Evolutionary conservation across 2,329 filamentous ascomycete genomes (phyloP).

Genomic region (Bertia moriformis): DNA sequence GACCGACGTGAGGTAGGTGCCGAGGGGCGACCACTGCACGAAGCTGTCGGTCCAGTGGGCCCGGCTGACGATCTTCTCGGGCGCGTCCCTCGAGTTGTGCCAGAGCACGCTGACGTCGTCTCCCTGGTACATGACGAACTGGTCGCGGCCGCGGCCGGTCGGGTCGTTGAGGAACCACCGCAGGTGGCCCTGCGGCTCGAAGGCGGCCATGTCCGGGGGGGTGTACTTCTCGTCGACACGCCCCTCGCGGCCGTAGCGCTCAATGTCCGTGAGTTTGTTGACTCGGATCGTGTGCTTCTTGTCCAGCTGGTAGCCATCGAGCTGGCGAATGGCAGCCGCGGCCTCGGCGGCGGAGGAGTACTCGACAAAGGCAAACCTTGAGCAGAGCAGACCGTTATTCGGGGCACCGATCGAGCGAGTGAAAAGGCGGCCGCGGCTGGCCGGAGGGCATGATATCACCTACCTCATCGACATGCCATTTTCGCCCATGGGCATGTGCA

Average conservation of each 20-base stretch:
- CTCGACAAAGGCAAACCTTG: conserved; percentile 90
- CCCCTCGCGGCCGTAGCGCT: conserved; percentile 87
- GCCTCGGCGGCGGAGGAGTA: conserved; percentile 86
- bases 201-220: conserved; percentile 67
- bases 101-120: conserved; percentile 91
- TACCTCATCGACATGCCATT: conserved; percentile 77
- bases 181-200: conserved; percentile 83
- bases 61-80: conserved; percentile 79
- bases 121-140: conserved; percentile 86
- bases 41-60: conserved; percentile 97
- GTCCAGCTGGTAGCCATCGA: conserved; percentile 77
- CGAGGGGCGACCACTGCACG: conserved; percentile 91
- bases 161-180: conserved; percentile 83
- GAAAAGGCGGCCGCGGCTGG: no score
- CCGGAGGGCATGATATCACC: conserved; percentile 12
- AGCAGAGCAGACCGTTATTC: conserved; percentile 4
- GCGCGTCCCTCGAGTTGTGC: conserved; percentile 90
- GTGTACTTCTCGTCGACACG: conserved; percentile 83
- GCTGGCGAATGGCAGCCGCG: conserved; percentile 71
- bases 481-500: conserved; percentile 88
- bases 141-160: conserved; percentile 68
- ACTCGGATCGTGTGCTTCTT: conserved; percentile 91
- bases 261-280: conserved; percentile 97
- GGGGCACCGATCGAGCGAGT: no score
- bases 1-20: conserved; percentile 86